A percentile compares a stretch with the other conserved stretches of the same genome.
Evolutionary conservation across 2,329 filamentous ascomycete genomes (phyloP).

Genomic region (Neonectria sp.): DNA sequence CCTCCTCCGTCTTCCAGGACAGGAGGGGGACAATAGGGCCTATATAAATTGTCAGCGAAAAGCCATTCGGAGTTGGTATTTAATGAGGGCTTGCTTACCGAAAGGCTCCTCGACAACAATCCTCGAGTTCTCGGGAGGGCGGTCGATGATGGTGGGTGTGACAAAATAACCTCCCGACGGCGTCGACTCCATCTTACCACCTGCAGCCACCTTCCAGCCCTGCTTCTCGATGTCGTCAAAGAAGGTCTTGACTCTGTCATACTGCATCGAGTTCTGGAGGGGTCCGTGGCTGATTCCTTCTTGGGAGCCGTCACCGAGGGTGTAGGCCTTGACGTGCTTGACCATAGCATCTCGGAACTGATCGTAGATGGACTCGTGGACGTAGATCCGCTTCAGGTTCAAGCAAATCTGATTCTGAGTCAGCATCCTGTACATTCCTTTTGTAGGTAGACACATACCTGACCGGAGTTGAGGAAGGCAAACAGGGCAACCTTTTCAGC

Average conservation of each 20-base stretch:
- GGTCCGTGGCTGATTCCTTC: conserved; percentile 65
- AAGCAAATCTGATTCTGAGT: conserved; percentile 42
- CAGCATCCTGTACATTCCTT: no score
- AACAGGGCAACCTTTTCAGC: conserved; percentile 59
- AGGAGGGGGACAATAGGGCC: conserved; percentile 74
- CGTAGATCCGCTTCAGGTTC: conserved; percentile 71
- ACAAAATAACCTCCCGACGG: conserved; percentile 66
- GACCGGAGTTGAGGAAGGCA: conserved; percentile 70
- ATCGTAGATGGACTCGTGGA: conserved; percentile 73
- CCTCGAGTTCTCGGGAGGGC: conserved; percentile 69
- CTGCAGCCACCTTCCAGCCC: conserved; percentile 58
- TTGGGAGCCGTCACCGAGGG: conserved; percentile 62
- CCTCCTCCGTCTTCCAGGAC: conserved; percentile 72
- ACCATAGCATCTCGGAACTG: conserved; percentile 62
- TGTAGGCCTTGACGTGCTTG: conserved; percentile 56
- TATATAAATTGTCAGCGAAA: no score
- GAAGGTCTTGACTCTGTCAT: conserved; percentile 61
- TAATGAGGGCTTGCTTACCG: conserved; percentile 49
- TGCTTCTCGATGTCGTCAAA: conserved; percentile 67
- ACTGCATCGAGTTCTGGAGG: conserved; percentile 77
- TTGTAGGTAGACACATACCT: conserved; percentile 29
- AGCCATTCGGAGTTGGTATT: no score
- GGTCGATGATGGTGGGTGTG: conserved; percentile 71
- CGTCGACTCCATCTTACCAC: conserved; percentile 43
- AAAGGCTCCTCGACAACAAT: conserved; percentile 70